Base-by-base conservation (phyloP, 106 monocot species). In the Triglochin maritima region DNA sequence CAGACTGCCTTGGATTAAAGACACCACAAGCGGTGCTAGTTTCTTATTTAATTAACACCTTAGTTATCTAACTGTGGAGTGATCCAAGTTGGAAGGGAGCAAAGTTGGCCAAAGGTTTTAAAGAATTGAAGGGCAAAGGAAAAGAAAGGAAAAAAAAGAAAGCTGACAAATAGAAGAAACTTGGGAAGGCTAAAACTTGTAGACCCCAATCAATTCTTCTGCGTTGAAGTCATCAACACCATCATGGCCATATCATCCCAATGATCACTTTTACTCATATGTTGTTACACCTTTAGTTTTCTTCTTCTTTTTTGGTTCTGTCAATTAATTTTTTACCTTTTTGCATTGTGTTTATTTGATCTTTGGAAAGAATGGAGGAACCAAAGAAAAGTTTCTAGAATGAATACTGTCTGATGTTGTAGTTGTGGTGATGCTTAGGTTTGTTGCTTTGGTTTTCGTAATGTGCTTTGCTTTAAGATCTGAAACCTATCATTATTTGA, bases 191-290 rank as follows among this genome's bases (percentile, higher is more conserved):
- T 59, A 74, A 58, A 50, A 46, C 17, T 50, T 46, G 5, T 16
- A 62, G 45, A 17, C 13, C 15, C 55, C 49, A 59, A 75, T 59
- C 56, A 75, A 71, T 29, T 66, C 46, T 49, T 44, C 49, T 48
- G 57, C 59, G 68, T 74, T 63, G 64, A 66, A 77, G 77, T 80
- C 73, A 75, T 53, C 76, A 65, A 55, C 58, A 52, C 29, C 72
- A 84, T 76, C 78, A 81, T 81, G 63, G 43, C 49, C 77, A 71
- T 70, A 84, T 83, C 79, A 79, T 77, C 69, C 73, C 59, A 46
- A 58, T 66, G 68, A 68, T 59, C 74, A 78, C 77, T 71, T 71
- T 73, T 76, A 41, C 17, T 64, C 46, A 51, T 56, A 9, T 17
- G 17, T 74, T 60, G 49, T 59, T 62, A 29, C 29, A 29, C 29